Conservation (phyloP, 257 asterid genomes). For the Solanum phureja region DNA sequence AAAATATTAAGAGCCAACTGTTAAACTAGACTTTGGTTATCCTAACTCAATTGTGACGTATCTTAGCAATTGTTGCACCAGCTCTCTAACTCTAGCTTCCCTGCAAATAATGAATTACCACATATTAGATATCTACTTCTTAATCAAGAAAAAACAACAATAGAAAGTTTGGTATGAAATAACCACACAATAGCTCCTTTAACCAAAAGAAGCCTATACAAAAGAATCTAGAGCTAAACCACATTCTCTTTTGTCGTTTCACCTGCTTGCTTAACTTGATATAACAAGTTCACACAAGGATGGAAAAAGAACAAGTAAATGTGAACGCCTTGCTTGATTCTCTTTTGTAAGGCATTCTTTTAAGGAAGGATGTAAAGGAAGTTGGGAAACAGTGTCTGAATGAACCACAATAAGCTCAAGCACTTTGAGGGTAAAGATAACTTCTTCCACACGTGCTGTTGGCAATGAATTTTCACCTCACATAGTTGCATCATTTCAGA, state of each 20-base stretch:
- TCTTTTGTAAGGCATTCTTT: constrained; percentile 35
- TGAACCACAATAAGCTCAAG: constrained; percentile 67
- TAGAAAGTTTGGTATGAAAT: background rate
- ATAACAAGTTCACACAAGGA: constrained; percentile 86
- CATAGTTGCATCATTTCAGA: background rate
- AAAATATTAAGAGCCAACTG: background rate
- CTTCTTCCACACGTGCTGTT: constrained; percentile 69
- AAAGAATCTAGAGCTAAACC: background rate
- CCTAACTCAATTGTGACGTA: constrained; percentile 63
- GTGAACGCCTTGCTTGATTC: constrained; percentile 39
- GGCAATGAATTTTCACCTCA: constrained; percentile 82
- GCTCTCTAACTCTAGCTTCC: constrained; percentile 68
- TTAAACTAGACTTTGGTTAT: constrained; percentile 35
- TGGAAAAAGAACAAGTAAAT: constrained; percentile 77
- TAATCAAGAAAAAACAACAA: background rate
- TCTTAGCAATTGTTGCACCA: constrained; percentile 68
- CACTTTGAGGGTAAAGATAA: constrained; percentile 74
- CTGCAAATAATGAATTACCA: constrained; percentile 32
- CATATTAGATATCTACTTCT: background rate
- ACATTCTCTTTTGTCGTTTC: background rate
- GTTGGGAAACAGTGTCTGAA: constrained; percentile 52
- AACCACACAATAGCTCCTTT: background rate
- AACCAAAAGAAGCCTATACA: background rate
- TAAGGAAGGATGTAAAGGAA: constrained; percentile 57
- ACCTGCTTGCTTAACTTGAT: constrained; percentile 53